Evolutionary conservation across 176 grass and related monocot genomes (phyloP).

Genomic region (Oryza nivara): DNA sequence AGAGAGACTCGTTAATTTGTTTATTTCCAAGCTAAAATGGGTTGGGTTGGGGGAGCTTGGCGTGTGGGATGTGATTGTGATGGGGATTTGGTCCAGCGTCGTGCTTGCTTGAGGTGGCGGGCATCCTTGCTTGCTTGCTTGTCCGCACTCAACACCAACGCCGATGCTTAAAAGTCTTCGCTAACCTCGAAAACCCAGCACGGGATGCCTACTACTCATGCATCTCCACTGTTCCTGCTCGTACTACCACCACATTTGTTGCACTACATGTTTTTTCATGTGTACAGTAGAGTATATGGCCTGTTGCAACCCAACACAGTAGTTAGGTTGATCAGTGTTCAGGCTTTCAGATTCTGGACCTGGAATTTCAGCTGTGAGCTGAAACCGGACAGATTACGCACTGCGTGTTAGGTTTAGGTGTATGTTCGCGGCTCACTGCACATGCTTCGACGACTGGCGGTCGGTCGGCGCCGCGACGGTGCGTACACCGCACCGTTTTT

Average conservation of each 20-base stretch:
- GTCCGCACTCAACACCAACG: conserved; percentile 55
- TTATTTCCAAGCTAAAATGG: neutral
- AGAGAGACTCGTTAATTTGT: conserved; percentile 12
- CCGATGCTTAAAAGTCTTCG: conserved; percentile 48
- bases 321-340: neutral
- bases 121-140: conserved; percentile 41
- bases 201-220: neutral
- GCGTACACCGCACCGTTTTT: neutral
- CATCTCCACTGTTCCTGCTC: neutral
- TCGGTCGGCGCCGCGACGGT: conserved; percentile 1
- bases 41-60: conserved; percentile 10
- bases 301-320: neutral
- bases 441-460: conserved; percentile 16
- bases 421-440: neutral
- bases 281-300: neutral
- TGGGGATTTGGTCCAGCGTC: conserved; percentile 68
- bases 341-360: neutral
- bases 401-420: neutral
- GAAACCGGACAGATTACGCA: neutral
- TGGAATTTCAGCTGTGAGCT: neutral
- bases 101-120: conserved; percentile 55
- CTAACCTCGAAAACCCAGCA: conserved; percentile 39
- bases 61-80: conserved; percentile 13
- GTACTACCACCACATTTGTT: neutral
- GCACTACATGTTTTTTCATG: neutral